Percentiles rank a stretch among this genome's conserved stretches.
These are phyloP conservation scores for Xerocomellus intermedius DNA, from an alignment of 768 basidiomycete species.

Conservation along the genomic window DNA sequence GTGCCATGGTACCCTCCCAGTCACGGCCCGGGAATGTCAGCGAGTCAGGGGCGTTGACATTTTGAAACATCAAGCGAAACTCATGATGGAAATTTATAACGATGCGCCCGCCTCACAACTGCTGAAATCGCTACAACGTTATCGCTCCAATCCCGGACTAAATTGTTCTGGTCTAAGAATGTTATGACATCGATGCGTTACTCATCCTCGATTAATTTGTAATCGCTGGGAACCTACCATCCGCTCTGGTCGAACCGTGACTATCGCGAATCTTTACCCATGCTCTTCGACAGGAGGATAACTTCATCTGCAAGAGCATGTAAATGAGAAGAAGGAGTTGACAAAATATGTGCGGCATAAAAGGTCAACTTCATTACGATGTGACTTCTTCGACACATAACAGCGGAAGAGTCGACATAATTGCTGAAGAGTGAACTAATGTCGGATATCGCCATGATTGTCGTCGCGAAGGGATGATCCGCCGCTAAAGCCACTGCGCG, in stretches of 20 bases:
- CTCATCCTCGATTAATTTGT: background rate
- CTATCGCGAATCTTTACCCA: slow-evolving; percentile 22
- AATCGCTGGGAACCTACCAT: background rate
- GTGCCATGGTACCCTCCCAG: slow-evolving; percentile 20
- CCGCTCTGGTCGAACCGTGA: background rate
- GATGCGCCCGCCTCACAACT: background rate
- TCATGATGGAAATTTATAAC: background rate
- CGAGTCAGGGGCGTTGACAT: background rate
- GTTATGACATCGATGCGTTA: background rate
- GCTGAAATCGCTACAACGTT: background rate
- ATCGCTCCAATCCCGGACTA: background rate
- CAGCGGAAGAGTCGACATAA: background rate
- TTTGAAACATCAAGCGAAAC: background rate
- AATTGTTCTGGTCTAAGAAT: background rate
- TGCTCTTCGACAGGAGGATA: slow-evolving; percentile 23
- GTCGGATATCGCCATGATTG: slow-evolving; percentile 30
- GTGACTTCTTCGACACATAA: slow-evolving; percentile 27
- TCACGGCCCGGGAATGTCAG: slow-evolving; percentile 1
- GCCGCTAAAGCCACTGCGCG: background rate
- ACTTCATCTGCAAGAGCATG: slow-evolving; percentile 44
- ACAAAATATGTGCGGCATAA: slow-evolving; percentile 62
- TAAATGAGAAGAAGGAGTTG: slow-evolving; percentile 45
- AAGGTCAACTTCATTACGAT: slow-evolving; percentile 62
- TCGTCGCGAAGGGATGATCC: slow-evolving; percentile 14
- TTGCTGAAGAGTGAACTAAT: slow-evolving; percentile 20